Evolutionary conservation across 2,329 filamentous ascomycete genomes (phyloP), one percentile per base, ranked within the genome.

Genomic region (Gnomoniopsis smithogilvyi): DNA sequence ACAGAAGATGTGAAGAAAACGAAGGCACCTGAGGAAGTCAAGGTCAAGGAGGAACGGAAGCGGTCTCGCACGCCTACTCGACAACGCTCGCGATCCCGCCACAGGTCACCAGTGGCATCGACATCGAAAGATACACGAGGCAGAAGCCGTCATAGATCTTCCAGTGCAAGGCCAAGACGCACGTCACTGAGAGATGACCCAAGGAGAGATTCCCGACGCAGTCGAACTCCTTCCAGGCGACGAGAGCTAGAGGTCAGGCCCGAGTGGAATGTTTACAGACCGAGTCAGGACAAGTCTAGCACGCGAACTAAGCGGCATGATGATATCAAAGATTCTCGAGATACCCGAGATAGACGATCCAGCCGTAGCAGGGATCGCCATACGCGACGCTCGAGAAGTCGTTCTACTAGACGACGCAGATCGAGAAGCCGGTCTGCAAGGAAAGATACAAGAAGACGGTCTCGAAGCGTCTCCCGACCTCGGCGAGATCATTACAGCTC

Each of bases 261-360:
- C 41, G 71, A 71, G 7, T 67, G 69, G 24, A 67, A 69, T 12
- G 56, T 57, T n/a, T 49, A 60, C 11, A 57, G 57, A n/a, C 60
- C 57, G 15, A 19, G 41, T 22, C 50, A 54, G 30, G 54, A 60
- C n/a, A 59, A 47, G 22, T 54, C 60, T 24, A 8, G 45, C 4
- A 59, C 60, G 33, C 53, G 54, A 33, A 46, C 41, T 22, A 60
- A 15, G 30, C 45, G 60, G 14, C 22, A 34, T 15, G 60, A 56
- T 14, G 57, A 62, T 2, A 14, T n/a, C 30, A 62, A 54, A 38
- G 46, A 46, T 30, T 17, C 53, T 2, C 48, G 58, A 51, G 60
- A 62, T 43, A 47, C 15, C 6, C 66, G 69, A 38, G 70, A 69
- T 34, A 71, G 72, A 51, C 62, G 61, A 10, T 69, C 67, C 7